phyloP scores from a whole-genome alignment of 2,329 filamentous ascomycete genomes.

The Diaporthe eres region DNA sequence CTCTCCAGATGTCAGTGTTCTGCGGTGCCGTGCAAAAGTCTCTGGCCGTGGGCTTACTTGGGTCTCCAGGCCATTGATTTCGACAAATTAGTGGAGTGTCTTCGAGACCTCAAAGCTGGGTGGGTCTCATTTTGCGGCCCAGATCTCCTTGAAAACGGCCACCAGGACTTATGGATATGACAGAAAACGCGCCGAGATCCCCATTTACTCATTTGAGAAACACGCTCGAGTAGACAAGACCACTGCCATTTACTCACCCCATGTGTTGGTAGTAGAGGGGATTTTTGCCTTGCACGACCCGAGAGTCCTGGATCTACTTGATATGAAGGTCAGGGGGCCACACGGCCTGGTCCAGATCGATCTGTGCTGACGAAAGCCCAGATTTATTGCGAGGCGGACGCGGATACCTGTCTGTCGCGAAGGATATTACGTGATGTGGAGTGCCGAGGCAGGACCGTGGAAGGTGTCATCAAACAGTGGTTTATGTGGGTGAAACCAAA shows the following conservation, averaged over 20 bases:
- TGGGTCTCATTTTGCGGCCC: constrained; percentile 60
- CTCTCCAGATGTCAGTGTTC: constrained; percentile 76
- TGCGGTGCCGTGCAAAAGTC: neutral
- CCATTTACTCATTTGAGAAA: constrained; percentile 94
- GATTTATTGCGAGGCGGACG: constrained; percentile 98
- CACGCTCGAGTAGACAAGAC: constrained; percentile 85
- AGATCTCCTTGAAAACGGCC: neutral
- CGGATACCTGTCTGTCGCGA: constrained; percentile 91
- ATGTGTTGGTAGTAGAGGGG: constrained; percentile 94
- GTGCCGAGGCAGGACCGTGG: constrained; percentile 90
- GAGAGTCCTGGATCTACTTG: constrained; percentile 86
- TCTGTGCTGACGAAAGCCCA: constrained; percentile 46
- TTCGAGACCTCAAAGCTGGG: constrained; percentile 92
- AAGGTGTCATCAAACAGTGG: constrained; percentile 99
- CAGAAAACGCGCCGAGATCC: constrained; percentile 90
- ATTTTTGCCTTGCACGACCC: constrained; percentile 95
- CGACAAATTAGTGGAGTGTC: constrained; percentile 83
- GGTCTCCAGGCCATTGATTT: constrained; percentile 84
- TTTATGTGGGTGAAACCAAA: constrained; percentile 97
- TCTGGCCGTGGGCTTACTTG: neutral
- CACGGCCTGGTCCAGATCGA: neutral
- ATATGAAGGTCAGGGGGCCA: constrained; percentile 78
- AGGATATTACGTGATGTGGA: constrained; percentile 89
- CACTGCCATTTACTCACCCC: constrained; percentile 93
- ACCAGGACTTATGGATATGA: constrained; percentile 39